Evolutionary conservation across 257 asterid species (phyloP), one percentile per base, ranked within the genome.

Genomic region (Hygrophila difformis): DNA sequence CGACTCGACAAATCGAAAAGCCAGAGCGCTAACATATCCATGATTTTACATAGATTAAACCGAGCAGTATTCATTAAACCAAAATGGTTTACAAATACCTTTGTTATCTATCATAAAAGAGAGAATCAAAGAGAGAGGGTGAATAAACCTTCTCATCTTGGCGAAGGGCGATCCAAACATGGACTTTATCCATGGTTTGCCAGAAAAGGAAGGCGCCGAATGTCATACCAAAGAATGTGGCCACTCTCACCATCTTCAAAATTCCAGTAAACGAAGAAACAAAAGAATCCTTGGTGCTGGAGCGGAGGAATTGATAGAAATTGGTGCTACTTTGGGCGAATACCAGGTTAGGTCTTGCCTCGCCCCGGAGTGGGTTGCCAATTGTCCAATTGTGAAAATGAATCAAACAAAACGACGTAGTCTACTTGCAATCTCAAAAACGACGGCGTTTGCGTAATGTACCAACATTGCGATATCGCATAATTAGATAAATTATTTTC

Each of bases 131-230:
- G 18, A 36, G 15, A 3, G 53, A 13, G 8, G 12, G 14, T 11
- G 28, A 5, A 13, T 4, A 47, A 31, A 74, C 93, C 87, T 86
- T 82, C 50, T 86, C 94, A 62, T 86, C 94, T 63, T 82, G 89
- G 67, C 50, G 94, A 53, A 82, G 96, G 59, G 96, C 94, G 51
- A 86, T 79, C 85, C 83, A 82, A 28, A 86, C 93, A 57, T 86
- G 94, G 52, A 86, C 81, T 63, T 72, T 79, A 56, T 86, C 94
- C 94, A 86, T 79, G 17, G 93, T 79, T 53, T 82, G 74, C 94
- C 94, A 86, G 74, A 82, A 86, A 53, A 74, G 52, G 49, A 86
- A 86, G 44, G 96, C 94, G 12, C 89, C 96, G 1, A 82, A 41
- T 12, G 93, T 4, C 93, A 86, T 82, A 1, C 68, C 89, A 19